Percentiles rank a stretch among this genome's conserved stretches.
Evolutionary conservation across 225 moss, liverwort and hornwort species (phyloP).

Genomic region (Pseudisothecium myosuroides): DNA sequence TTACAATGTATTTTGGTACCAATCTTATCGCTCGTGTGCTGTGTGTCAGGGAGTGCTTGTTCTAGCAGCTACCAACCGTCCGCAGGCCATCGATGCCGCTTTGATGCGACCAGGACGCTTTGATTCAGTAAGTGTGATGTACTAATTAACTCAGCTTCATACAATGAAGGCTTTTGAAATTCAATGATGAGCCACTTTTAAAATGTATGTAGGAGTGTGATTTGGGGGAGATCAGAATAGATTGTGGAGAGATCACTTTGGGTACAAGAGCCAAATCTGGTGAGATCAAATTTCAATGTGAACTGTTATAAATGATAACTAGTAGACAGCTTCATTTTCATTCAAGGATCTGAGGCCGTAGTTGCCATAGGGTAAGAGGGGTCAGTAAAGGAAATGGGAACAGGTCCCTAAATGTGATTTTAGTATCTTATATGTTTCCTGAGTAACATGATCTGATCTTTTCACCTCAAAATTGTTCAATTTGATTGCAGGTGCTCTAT

Average conservation of each 20-base stretch:
- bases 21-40: neutral
- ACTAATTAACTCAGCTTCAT: neutral
- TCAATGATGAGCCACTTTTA: neutral
- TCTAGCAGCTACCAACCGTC: constrained; percentile 88
- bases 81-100: constrained; percentile 87
- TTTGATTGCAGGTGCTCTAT: constrained; percentile 59
- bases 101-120: constrained; percentile 93
- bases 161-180: neutral
- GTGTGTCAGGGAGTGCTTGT: constrained; percentile 78
- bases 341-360: neutral
- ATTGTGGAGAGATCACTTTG: neutral
- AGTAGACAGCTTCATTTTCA: neutral
- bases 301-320: too few species aligned
- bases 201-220: neutral
- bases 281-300: neutral
- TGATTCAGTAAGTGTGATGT: constrained; percentile 64
- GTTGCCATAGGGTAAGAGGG: neutral
- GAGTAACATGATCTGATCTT: neutral
- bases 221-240: neutral
- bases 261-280: neutral
- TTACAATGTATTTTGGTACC: neutral
- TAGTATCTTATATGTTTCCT: neutral
- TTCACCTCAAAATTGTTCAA: neutral
- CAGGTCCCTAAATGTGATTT: neutral
- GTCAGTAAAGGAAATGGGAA: neutral